Conservation (phyloP, 176 grass and related monocot genomes). For the Canna indica region DNA sequence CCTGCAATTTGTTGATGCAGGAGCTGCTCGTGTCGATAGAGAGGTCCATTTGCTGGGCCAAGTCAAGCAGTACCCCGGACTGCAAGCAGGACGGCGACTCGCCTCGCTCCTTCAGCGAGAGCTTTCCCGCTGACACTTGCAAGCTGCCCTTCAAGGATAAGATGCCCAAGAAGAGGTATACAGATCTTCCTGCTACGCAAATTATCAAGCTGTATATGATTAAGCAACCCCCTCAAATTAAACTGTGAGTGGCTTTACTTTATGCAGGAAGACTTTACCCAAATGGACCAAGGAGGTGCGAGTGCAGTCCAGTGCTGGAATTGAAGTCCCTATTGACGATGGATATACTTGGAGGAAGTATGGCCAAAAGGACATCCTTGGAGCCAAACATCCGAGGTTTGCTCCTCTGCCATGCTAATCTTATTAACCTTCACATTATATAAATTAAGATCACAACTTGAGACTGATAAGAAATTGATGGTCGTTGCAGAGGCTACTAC, state of each 20-base stretch:
- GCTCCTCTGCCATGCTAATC: background rate
- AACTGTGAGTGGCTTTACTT: conserved; percentile 4
- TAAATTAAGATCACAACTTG: background rate
- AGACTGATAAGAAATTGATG: background rate
- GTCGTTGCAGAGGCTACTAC: conserved; percentile 60
- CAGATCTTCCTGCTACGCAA: background rate
- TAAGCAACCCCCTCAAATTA: background rate
- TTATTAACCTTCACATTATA: background rate
- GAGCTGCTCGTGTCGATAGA: conserved; percentile 36
- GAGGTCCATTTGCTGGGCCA: conserved; percentile 41
- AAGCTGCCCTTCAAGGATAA: conserved; percentile 30
- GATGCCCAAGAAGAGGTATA: conserved; percentile 60
- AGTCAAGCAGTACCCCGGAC: conserved; percentile 1
- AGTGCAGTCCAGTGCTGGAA: conserved; percentile 16
- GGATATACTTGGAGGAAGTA: conserved; percentile 91
- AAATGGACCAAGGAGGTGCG: conserved; percentile 37
- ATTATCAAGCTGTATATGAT: background rate
- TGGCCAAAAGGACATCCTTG: conserved; percentile 88
- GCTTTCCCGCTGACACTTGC: conserved; percentile 36
- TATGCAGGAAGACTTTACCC: conserved; percentile 42
- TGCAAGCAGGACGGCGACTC: background rate
- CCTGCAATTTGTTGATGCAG: conserved; percentile 30
- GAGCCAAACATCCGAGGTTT: conserved; percentile 80
- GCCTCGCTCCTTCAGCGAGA: conserved; percentile 12
- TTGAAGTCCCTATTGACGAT: conserved; percentile 34